These are phyloP conservation scores for Emmonsiellopsis sp. DNA, from an alignment of 2,329 filamentous ascomycete genomes.

Conservation along the genomic window DNA sequence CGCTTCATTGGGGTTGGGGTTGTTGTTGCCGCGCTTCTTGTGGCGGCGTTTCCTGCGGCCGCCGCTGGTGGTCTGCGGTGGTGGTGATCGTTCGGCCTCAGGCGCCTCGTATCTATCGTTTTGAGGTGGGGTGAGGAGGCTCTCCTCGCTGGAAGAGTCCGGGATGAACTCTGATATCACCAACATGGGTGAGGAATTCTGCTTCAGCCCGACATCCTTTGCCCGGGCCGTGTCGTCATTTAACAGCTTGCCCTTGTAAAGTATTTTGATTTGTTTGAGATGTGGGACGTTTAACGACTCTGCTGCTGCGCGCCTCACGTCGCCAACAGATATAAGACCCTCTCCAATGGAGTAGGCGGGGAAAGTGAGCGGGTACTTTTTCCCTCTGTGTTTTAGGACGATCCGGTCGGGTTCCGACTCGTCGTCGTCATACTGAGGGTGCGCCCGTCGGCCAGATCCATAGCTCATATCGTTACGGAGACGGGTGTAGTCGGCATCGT, in stretches of 20 bases:
- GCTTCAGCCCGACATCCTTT: constrained; percentile 36
- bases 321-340: constrained; percentile 31
- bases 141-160: constrained; percentile 17
- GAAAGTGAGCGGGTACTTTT: constrained; percentile 35
- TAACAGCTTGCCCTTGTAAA: constrained; percentile 39
- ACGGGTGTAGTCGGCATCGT: constrained; percentile 21
- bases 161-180: constrained; percentile 30
- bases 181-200: constrained; percentile 38
- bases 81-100: neutral
- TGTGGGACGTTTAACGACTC: constrained; percentile 25
- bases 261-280: constrained; percentile 30
- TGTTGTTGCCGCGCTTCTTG: constrained; percentile 11
- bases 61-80: neutral
- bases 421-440: constrained; percentile 13
- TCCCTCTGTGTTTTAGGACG: constrained; percentile 32
- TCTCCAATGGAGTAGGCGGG: constrained; percentile 39
- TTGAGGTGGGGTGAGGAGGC: neutral
- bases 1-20: constrained; percentile 11
- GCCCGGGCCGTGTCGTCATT: constrained; percentile 31
- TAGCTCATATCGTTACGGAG: neutral
- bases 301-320: constrained; percentile 32
- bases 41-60: constrained; percentile 7
- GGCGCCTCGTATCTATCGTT: neutral
- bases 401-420: constrained; percentile 35
- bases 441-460: constrained; percentile 1